Base-by-base conservation (phyloP, 2,329 filamentous ascomycete genomes). In the Aschersonia sp. region DNA sequence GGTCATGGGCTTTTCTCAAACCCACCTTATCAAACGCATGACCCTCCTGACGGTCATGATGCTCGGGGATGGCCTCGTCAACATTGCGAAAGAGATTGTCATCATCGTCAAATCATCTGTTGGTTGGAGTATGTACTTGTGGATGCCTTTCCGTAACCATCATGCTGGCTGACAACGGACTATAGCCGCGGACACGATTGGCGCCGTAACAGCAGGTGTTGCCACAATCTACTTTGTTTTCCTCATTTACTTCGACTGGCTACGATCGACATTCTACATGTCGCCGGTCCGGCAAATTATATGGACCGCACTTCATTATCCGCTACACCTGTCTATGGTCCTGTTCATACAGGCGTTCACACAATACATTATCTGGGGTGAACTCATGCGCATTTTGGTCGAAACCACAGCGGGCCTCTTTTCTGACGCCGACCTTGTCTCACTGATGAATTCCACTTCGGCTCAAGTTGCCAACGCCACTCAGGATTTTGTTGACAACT, bases 1-100 rank as follows among this genome's bases (percentile, higher is more conserved):
- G 4, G 71, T 75, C 45, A 67, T 83, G 42, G 76, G 75, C 47
- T 79, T 83, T 56, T 72, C 76, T 50, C 68, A 73, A 48, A 83
- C 77, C 0, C 77, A 82, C 57, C 59, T 83, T 47, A 78, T 79
- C 55, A 76, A 79, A 55, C 71, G 81, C 8, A 74, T 83, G 70
- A 74, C 72, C 10, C 66, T 82, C 2, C 65, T 83, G 48, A 83
- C 79, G 0, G 67, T 83, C 44, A 81, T 83, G 51, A 78, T 84
- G 48, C 72, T 83, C 49, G 79, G 80, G 11, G 79, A 83, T 55
- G 78, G 78, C 46, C 74, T 80, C 12, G 79, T 82, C 40, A 72
- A 75, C n/a, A 65, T 82, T 6, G 62, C 64, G 1, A 62, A 66
- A 48, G 67, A 67, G 37, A 74, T 82, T 14, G 73, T 72, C 41